phyloP scores from a whole-genome alignment of 805 yeast genomes.

The Crinitomyces ghanaensis region DNA sequence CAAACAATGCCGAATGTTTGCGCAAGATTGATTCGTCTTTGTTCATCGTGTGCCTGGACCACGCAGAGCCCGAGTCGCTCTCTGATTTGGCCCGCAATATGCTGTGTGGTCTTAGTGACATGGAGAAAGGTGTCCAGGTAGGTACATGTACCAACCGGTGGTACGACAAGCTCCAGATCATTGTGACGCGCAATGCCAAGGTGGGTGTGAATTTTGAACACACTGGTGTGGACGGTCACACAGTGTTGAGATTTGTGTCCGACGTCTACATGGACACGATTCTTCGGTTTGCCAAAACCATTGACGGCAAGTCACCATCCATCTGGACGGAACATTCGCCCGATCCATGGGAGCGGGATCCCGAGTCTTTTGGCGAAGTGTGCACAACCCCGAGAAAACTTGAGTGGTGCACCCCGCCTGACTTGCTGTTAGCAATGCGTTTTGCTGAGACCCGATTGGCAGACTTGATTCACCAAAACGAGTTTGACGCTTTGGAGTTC shows the following conservation, averaged over 20 bases:
- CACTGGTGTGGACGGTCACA: constrained; percentile 91
- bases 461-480: constrained; percentile 82
- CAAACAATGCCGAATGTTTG: constrained; percentile 57
- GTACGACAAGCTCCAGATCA: constrained; percentile 87
- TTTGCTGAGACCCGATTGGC: constrained; percentile 86
- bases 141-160: constrained; percentile 93
- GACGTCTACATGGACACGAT: constrained; percentile 90
- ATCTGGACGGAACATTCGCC: constrained; percentile 51
- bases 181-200: constrained; percentile 77
- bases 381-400: constrained; percentile 69
- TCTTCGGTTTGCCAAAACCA: constrained; percentile 70
- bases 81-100: constrained; percentile 65
- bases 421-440: constrained; percentile 64
- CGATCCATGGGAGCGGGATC: constrained; percentile 33
- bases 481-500: constrained; percentile 71
- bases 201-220: constrained; percentile 90
- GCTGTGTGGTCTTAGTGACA: constrained; percentile 72
- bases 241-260: constrained; percentile 75
- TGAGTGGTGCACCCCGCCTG: constrained; percentile 78
- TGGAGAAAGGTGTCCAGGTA: constrained; percentile 78
- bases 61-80: constrained; percentile 47
- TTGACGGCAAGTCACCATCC: constrained; percentile 65
- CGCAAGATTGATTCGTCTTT: constrained; percentile 70
- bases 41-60: constrained; percentile 75
- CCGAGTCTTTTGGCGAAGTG: constrained; percentile 34